Base-by-base conservation (phyloP, 129 eudicot genomes). In the Ambrosia artemisiifolia region DNA sequence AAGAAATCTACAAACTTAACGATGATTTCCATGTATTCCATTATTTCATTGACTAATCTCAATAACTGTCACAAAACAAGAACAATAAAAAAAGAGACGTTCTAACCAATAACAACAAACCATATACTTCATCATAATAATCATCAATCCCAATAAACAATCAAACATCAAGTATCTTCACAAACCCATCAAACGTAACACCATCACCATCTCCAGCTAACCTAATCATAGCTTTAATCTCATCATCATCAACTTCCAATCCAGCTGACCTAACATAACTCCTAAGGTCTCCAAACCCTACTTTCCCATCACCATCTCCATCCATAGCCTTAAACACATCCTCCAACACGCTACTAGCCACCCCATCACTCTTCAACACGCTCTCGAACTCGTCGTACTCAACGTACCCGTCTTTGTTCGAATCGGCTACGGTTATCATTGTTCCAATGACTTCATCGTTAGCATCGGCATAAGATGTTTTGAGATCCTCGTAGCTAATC, bases 301-400 rank as follows among this genome's bases (percentile, higher is more conserved):
- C 89, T 61, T 84, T 83, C 2, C 95, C 98, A 65, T 92, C 98
- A 57, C 96, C 96, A 70, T 92, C 98, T 38, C 80, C 71, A 62
- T 92, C 98, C 87, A 92, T 92, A 5, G 89, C 84, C 77, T 75
- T 84, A 20, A 92, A 92, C 11, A 79, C 92, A 19, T 87, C 96
- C 46, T 87, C 88, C 96, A 92, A 81, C 1, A 89, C 88, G 3
- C 79, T 35, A 38, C 24, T 38, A 16, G 71, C 48, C 0, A 10
- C 18, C 5, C 3, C 16, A 32, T 36, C 35, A 14, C 12, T 63
- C 13, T 19, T 24, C 84, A 88, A 33, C 42, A 93, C 87, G 70
- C 79, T 79, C 88, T 90, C 92, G 33, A 94, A 94, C 75, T 94
- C 98, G 0, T 90, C 85, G 63, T 74, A 94, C 63, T 90, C 91